Conservation (phyloP, 306 rosid genomes). For the Begonia masoniana region DNA sequence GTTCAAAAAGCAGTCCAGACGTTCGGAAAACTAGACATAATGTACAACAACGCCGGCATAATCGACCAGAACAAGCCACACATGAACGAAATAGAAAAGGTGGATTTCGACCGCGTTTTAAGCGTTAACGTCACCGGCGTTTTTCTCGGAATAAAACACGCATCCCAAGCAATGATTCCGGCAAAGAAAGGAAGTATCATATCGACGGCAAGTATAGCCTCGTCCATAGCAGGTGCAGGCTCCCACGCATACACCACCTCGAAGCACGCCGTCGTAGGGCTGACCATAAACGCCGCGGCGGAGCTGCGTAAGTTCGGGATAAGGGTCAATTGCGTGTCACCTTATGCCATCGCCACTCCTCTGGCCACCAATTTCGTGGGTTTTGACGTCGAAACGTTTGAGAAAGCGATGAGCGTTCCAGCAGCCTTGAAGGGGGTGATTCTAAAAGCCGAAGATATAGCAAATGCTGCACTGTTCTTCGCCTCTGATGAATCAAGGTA, state of each 20-base stretch:
- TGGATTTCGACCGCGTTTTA: slow-evolving; percentile 59
- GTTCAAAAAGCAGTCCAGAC: slow-evolving; percentile 21
- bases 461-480: slow-evolving; percentile 65
- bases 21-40: slow-evolving; percentile 58
- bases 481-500: slow-evolving; percentile 62
- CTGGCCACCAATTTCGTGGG: slow-evolving; percentile 37
- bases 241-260: slow-evolving; percentile 60
- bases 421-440: slow-evolving; percentile 57
- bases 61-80: slow-evolving; percentile 24
- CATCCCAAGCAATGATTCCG: slow-evolving; percentile 54
- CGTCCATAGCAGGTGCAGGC: slow-evolving; percentile 48
- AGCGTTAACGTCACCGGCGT: slow-evolving; percentile 49
- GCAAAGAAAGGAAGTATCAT: slow-evolving; percentile 37
- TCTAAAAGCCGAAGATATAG: slow-evolving; percentile 55
- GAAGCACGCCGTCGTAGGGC: slow-evolving; percentile 60
- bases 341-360: slow-evolving; percentile 50
- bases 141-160: slow-evolving; percentile 66
- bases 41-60: slow-evolving; percentile 82
- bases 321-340: slow-evolving; percentile 70
- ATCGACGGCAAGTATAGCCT: slow-evolving; percentile 45
- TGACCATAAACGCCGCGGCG: slow-evolving; percentile 58
- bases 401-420: slow-evolving; percentile 16
- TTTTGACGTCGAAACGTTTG: slow-evolving; percentile 25
- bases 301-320: slow-evolving; percentile 77
- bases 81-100: slow-evolving; percentile 45